phyloP scores from a whole-genome alignment of 2,329 filamentous ascomycete species.

The Neobulgaria alba region DNA sequence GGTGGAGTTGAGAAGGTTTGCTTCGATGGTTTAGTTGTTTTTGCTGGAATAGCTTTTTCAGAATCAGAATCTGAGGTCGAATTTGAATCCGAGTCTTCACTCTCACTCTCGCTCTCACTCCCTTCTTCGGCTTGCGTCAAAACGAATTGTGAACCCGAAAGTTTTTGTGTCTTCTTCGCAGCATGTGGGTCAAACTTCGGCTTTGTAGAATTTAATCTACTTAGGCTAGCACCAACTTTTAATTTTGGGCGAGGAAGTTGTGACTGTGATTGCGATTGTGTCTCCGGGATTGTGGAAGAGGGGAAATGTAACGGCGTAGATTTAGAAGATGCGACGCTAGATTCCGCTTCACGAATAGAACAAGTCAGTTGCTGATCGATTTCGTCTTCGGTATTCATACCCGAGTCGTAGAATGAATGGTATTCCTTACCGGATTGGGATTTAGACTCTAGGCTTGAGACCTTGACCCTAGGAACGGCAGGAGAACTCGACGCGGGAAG shows the following conservation, averaged over 20 bases:
- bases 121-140: neutral
- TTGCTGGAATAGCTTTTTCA: neutral
- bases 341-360: too few species aligned
- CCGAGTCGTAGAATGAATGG: too few species aligned
- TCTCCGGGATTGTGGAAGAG: too few species aligned
- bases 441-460: too few species aligned
- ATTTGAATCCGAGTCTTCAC: slow-evolving; percentile 1
- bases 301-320: too few species aligned
- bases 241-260: neutral
- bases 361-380: too few species aligned
- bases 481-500: neutral
- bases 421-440: too few species aligned
- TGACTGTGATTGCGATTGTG: too few species aligned
- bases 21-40: neutral
- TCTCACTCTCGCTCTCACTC: slow-evolving; percentile 1
- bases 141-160: neutral
- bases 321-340: too few species aligned
- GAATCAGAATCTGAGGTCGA: neutral
- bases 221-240: neutral
- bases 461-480: too few species aligned
- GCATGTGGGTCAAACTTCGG: neutral
- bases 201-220: neutral
- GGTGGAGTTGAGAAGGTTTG: neutral
- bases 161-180: neutral
- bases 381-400: too few species aligned